Conservation (phyloP, 2,329 filamentous ascomycete genomes). For the Coniochaeta hoffmannii region DNA sequence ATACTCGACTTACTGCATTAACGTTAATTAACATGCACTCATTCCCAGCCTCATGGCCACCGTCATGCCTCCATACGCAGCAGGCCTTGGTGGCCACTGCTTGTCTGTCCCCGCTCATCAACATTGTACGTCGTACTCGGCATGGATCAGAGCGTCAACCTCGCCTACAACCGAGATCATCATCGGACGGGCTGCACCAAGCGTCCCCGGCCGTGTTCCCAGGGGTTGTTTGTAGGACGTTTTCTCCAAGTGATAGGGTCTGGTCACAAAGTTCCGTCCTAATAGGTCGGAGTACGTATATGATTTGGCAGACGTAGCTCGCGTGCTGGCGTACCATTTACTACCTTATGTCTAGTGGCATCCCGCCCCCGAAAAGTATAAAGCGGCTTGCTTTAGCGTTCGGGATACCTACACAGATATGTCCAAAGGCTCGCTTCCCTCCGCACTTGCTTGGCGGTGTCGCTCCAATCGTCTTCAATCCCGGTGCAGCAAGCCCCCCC, state of each 20-base stretch:
- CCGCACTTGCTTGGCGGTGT: background rate
- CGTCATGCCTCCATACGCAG: background rate
- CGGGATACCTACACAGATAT: background rate
- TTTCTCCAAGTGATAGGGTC: background rate
- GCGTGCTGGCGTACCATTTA: background rate
- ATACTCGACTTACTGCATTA: no score
- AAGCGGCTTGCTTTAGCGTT: background rate
- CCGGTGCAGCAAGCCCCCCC: conserved; percentile 3
- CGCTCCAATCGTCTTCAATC: background rate
- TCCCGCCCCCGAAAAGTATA: background rate
- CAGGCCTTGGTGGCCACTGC: background rate
- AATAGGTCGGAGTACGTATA: no score
- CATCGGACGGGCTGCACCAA: background rate
- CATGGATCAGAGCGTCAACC: background rate
- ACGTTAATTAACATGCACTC: background rate
- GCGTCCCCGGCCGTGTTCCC: background rate
- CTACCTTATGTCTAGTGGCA: background rate
- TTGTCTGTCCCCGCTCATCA: background rate
- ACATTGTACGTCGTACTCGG: no score
- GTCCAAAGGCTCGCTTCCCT: conserved; percentile 2
- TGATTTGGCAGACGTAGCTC: no score
- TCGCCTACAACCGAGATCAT: background rate
- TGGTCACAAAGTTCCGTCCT: background rate
- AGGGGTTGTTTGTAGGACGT: background rate
- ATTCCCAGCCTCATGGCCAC: background rate